Conservation (phyloP, 208 protist species). For the Acanthamoeba pearcei region DNA sequence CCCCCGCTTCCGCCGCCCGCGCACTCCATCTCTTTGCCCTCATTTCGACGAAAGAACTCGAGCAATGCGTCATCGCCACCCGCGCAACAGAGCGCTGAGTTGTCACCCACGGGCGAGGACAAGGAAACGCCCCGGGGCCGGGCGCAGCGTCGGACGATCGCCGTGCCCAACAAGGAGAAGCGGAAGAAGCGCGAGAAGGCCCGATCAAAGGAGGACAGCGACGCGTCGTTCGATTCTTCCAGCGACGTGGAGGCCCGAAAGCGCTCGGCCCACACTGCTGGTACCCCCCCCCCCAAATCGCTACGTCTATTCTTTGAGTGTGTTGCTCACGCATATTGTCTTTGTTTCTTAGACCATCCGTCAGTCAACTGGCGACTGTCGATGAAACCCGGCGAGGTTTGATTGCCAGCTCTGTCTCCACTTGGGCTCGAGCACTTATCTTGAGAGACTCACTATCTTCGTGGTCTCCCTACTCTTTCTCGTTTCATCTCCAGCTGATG, state of each 20-base stretch:
- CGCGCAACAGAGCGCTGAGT: not conserved
- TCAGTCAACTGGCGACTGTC: not conserved
- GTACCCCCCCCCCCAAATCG: not conserved
- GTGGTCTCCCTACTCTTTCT: not conserved
- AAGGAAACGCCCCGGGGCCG: not conserved
- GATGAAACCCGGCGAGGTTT: not conserved
- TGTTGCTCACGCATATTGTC: not conserved
- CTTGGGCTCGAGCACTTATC: not conserved
- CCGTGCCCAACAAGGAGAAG: conserved; percentile 20
- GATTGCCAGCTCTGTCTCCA: no score
- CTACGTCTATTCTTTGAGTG: not conserved
- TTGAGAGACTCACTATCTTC: not conserved
- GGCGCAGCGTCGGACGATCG: not conserved
- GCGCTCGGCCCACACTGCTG: not conserved
- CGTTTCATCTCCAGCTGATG: not conserved
- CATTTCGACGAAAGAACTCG: not conserved
- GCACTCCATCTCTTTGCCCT: not conserved
- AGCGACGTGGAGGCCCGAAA: not conserved
- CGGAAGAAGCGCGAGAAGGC: conserved; percentile 4
- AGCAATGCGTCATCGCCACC: not conserved
- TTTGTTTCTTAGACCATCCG: not conserved
- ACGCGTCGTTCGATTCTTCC: not conserved
- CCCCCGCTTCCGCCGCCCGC: not conserved
- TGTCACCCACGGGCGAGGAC: not conserved
- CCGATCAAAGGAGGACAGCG: not conserved